Conservation (phyloP, 2,329 filamentous ascomycete species). For the Dothideomycetes sp. region DNA sequence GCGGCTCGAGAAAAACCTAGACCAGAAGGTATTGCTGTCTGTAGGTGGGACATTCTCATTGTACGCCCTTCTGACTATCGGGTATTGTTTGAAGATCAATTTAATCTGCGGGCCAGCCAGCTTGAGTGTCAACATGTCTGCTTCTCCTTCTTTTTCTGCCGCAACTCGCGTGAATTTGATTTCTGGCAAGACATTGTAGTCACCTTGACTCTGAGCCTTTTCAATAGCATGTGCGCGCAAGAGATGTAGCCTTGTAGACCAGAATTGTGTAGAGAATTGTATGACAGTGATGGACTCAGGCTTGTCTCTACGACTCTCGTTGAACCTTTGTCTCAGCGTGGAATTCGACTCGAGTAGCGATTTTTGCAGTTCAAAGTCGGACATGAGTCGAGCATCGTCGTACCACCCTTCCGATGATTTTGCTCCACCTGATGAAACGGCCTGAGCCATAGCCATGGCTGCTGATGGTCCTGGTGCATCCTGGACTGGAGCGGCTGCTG, state of each 20-base stretch:
- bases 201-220: constrained; percentile 71
- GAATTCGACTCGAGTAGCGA: constrained; percentile 76
- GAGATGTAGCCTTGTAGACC: constrained; percentile 78
- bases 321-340: constrained; percentile 70
- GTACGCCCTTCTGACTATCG: constrained; percentile 80
- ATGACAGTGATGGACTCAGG: constrained; percentile 71
- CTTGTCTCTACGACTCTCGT: constrained; percentile 73
- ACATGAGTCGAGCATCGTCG: constrained; percentile 68
- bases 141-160: constrained; percentile 45
- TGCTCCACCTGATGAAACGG: constrained; percentile 43
- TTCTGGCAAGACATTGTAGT: constrained; percentile 87
- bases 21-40: constrained; percentile 75
- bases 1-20: constrained; percentile 82
- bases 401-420: constrained; percentile 56
- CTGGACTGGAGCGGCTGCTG: constrained; percentile 21
- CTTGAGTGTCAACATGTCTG: constrained; percentile 64
- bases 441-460: constrained; percentile 69
- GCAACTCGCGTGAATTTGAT: constrained; percentile 50
- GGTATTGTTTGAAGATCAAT: constrained; percentile 87
- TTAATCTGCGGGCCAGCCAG: constrained; percentile 88
- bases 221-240: constrained; percentile 88
- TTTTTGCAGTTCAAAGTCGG: constrained; percentile 74
- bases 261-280: constrained; percentile 87
- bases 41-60: constrained; percentile 79
- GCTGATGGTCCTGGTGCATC: constrained; percentile 46